Conservation (phyloP, 371 early-diverging fungal genomes). For the Rhizopus sp. region DNA sequence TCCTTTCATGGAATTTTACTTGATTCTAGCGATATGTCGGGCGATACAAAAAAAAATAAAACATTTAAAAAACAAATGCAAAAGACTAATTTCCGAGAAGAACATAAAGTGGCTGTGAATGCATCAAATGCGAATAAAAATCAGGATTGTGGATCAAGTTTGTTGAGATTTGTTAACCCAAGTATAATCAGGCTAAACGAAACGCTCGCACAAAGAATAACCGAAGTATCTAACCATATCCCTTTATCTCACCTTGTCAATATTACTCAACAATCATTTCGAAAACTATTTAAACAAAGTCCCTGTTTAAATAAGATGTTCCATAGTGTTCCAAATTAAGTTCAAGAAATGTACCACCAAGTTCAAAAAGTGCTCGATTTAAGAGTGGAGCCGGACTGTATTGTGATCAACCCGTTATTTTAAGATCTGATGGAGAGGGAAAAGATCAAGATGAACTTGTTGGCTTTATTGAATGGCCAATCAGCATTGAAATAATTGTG, state of each 20-base stretch:
- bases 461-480: too few species aligned
- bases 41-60: slow-evolving; percentile 14
- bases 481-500: too few species aligned
- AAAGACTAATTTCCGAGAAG: slow-evolving; percentile 18
- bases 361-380: too few species aligned
- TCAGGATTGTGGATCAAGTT: slow-evolving; percentile 17
- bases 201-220: slow-evolving; percentile 7
- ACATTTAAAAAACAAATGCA: slow-evolving; percentile 8
- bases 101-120: slow-evolving; percentile 7
- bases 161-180: slow-evolving; percentile 16
- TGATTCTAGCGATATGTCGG: slow-evolving; percentile 18
- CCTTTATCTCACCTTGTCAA: slow-evolving; percentile 1
- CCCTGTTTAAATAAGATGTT: too few species aligned
- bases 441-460: too few species aligned
- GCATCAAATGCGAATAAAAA: slow-evolving; percentile 12
- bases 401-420: too few species aligned
- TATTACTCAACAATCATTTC: too few species aligned
- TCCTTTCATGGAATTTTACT: slow-evolving; percentile 15
- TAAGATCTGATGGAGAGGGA: too few species aligned
- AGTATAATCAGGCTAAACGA: slow-evolving; percentile 5
- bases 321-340: too few species aligned
- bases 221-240: background rate
- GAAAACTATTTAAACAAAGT: too few species aligned
- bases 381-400: too few species aligned
- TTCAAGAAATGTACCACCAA: too few species aligned